Conservation (phyloP, 2,329 filamentous ascomycete genomes). For the Talaromyces verruculosus region DNA sequence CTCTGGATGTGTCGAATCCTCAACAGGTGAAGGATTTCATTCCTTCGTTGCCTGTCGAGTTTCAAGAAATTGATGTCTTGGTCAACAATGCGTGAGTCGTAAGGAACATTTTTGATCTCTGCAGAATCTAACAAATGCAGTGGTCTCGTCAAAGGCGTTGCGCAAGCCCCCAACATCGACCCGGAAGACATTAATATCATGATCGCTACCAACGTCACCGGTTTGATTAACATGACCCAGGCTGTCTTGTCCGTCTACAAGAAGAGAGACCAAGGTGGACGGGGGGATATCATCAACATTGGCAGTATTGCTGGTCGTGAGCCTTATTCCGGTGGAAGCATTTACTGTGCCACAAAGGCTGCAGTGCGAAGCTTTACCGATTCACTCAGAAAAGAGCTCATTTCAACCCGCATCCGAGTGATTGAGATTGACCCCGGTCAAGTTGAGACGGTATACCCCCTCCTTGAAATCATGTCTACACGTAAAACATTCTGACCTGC, state of each 20-base stretch:
- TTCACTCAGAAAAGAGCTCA: constrained; percentile 75
- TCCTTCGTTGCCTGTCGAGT: constrained; percentile 71
- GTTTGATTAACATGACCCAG: constrained; percentile 95
- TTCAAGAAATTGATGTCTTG: constrained; percentile 78
- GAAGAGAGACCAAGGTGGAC: constrained; percentile 64
- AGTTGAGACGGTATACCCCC: constrained; percentile 71
- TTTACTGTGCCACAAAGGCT: constrained; percentile 92
- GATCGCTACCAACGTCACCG: constrained; percentile 91
- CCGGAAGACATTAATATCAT: constrained; percentile 81
- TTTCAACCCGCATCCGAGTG: constrained; percentile 74
- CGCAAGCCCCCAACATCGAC: constrained; percentile 77
- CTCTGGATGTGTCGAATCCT: constrained; percentile 82
- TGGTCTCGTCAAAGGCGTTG: constrained; percentile 85
- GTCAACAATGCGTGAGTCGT: constrained; percentile 88
- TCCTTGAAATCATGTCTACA: not conserved
- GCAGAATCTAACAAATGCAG: constrained; percentile 46
- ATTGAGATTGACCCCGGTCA: constrained; percentile 91
- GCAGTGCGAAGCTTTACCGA: constrained; percentile 85
- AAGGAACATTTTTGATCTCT: not conserved
- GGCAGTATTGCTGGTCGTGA: constrained; percentile 90
- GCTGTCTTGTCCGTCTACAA: constrained; percentile 81
- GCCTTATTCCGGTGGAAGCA: constrained; percentile 78
- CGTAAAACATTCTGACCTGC: not conserved
- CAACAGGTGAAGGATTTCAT: constrained; percentile 74
- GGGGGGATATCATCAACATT: constrained; percentile 93